Evolutionary conservation across 768 basidiomycete genomes (phyloP), one percentile per base, ranked within the genome.

Genomic region (Agaricus blazei): DNA sequence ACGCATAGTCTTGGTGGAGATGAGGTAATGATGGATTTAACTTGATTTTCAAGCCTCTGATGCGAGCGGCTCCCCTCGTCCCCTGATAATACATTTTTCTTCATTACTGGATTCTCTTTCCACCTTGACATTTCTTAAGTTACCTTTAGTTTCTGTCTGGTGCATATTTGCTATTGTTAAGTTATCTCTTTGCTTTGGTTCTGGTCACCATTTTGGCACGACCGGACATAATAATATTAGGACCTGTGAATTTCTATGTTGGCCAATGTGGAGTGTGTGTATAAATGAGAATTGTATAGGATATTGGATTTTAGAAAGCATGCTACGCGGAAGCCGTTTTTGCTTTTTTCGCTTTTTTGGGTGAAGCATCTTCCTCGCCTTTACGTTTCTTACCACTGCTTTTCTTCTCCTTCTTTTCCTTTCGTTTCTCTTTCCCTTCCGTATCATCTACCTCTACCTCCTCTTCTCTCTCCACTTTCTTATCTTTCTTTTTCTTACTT

Each of bases 21-120:
- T 61, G 82, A 76, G 59, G 34, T 34, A 11, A 34, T 34, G 34
- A 88, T 88, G 86, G 85, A 88, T 66, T 73, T 87, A 56, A 83
- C 84, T 63, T 87, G 67, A 77, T 24, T 11, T 4, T 24, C 5
- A 34, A 34, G 34, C 34, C 4, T 34, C 34, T 34, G 7, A 31
- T 31, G 4, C 31, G 31, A 9, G 31, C 31, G 31, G 9, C 31
- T 31, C 11, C 11, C 57, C 46, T 38, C 29, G 43, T 47, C 9
- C 40, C 34, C 15, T 29, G 19, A 34, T 38, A 42, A 43, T 46
- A 49, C 34, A 34, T 11, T 53, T n/a, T 44, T 44, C 14, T 12
- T 46, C 9, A 41, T 8, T 9, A 15, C 15, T 28, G 19, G 1
- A 47, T 34, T 44, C 46, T 9, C 46, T 23, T 28, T 49, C 52